Conservation (phyloP, 139 green algal genomes). For the Chlamydomonas incerta region DNA sequence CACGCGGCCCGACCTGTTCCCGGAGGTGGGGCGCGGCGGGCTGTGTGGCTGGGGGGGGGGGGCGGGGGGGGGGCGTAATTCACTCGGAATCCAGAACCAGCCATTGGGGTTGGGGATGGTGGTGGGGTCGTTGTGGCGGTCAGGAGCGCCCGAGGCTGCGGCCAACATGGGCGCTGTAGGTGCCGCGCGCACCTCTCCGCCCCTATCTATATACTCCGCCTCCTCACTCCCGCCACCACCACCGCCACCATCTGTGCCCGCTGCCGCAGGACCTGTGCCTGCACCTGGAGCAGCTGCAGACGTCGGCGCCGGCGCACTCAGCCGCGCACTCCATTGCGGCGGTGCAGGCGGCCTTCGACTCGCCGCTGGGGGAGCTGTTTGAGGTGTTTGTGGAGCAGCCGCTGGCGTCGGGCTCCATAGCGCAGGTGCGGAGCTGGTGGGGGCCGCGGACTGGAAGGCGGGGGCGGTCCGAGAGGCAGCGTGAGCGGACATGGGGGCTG, state of each 20-base stretch:
- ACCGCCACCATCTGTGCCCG: no score
- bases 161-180: no score
- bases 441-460: no score
- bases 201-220: no score
- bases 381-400: conserved; percentile 85
- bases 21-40: conserved; percentile 38
- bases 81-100: no score
- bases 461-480: no score
- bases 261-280: conserved; percentile 81
- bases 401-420: conserved; percentile 94
- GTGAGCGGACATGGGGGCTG: no score
- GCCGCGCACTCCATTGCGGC: conserved; percentile 47
- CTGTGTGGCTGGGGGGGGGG: conserved; percentile 61
- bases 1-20: conserved; percentile 94
- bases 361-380: conserved; percentile 84
- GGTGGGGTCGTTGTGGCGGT: no score
- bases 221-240: background rate
- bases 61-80: no score
- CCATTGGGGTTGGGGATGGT: no score
- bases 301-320: conserved; percentile 75
- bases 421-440: conserved; percentile 72
- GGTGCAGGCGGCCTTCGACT: conserved; percentile 81
- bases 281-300: conserved; percentile 76
- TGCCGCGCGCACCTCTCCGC: no score
- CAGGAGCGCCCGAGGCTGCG: no score